Evolutionary conservation across 2,329 filamentous ascomycete genomes (phyloP), one percentile per base, ranked within the genome.

Genomic region (Colletotrichum spinosum): DNA sequence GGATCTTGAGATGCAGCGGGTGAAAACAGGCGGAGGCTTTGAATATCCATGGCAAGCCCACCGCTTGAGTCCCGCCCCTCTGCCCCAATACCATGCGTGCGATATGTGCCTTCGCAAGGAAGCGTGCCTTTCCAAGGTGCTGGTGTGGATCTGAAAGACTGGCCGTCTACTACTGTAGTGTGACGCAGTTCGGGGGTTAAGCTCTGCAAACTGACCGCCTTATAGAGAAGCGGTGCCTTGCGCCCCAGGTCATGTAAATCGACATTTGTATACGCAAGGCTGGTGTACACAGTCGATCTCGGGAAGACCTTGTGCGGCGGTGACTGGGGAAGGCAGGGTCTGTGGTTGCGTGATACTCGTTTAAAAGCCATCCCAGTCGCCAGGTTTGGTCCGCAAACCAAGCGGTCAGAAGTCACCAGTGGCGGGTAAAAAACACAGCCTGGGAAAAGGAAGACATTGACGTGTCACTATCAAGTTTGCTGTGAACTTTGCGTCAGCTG

Each of bases 1-100:
- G 62, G 62, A 65, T 61, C 62, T 61, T 61, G 57, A 65, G 62
- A 65, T 65, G 62, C 57, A 61, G 62, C 62, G 57, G 57, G 62
- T 54, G 62, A 57, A 46, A 65, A 52, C 57, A 61, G 45, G 52
- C 55, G 46, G 48, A 51, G 51, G 62, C 61, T 51, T 57, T 61
- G 57, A 61, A 57, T 41, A 63, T 54, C 54, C 60, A 63, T 49
- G 62, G 38, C 51, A 50, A 65, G 61, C 57, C 50, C 49, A 55
- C 37, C 52, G 41, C 48, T 58, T 15, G 25, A 25, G 25, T 25
- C 25, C 56, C 58, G 39, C 51, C 42, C 45, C 33, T 46, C 62
- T 46, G 17, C 62, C 46, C 52, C 53, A 39, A 65, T 61, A 57
- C 62, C 50, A 46, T 61, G 62, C 62, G 62, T 46, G 62, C 62